Evolutionary conservation across 176 grass and related monocot species (phyloP), one percentile per base, ranked within the genome.

Genomic region (Guadua angustifolia): DNA sequence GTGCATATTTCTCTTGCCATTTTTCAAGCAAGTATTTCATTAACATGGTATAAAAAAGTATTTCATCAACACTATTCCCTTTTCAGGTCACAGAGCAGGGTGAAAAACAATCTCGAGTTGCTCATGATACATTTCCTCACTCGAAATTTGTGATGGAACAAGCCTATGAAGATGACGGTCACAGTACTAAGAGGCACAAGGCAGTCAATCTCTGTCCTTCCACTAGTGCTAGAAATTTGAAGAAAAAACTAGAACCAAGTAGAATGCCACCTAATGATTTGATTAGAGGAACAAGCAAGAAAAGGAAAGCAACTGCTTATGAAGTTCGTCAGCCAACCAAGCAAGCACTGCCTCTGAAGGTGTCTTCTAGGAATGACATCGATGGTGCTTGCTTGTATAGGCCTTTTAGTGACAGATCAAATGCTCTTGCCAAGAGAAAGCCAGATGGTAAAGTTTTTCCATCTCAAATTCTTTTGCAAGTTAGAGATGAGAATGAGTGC

Each of bases 401-500:
- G 7, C 53, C 53, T n/a, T 57, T n/a, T 57, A n/a, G 3, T n/a
- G 19, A 57, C 55, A 57, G 43, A 79, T 44, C 33, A 56, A 66
- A n/a, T 47, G 50, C 72, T 29, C 19, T 66, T 74, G 12, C 78
- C 74, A 42, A 73, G 32, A 85, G 55, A 38, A 85, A 78, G n/a
- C 17, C 35, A 21, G 56, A 49, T 45, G 24, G 33, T 55, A 25
- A 45, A 77, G 15, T 45, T 58, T 18, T 74, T 38, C 39, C 68
- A 38, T 69, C 73, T 66, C 49, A 59, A 57, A 79, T 68, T 66
- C 74, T 19, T 53, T 43, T 79, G 59, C 22, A 17, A 69, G 36
- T 83, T 51, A 78, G 1, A n/a, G 73, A 83, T 75, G 83, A 84
- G 53, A 84, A 86, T 7, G 83, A 89, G 69, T 92, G 86, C 55